phyloP scores from a whole-genome alignment of 495 filamentous ascomycete genomes.

The Aspergillus cavernicola region DNA sequence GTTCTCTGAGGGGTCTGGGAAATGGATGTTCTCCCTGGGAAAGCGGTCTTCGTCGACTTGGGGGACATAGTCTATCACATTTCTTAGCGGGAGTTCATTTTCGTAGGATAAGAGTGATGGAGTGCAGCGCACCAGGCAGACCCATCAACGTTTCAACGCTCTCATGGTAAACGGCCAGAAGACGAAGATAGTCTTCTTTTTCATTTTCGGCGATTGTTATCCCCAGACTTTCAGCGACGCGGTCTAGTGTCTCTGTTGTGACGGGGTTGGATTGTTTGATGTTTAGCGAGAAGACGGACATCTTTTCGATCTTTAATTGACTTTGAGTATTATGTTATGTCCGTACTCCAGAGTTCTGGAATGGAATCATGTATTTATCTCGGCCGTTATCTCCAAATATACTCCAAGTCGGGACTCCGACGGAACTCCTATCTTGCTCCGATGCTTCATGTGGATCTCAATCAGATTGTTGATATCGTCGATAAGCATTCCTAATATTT shows the following conservation, averaged over 20 bases:
- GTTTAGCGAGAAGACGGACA: not conserved
- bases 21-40: not conserved
- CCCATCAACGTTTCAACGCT: not conserved
- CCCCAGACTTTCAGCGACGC: not conserved
- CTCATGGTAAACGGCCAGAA: not conserved
- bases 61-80: constrained; percentile 1
- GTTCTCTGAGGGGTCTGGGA: not conserved
- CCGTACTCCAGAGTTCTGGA: too few relatives aligned
- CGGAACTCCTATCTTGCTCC: not conserved
- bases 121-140: not conserved
- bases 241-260: not conserved
- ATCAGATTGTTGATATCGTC: too few relatives aligned
- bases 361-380: not conserved
- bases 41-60: not conserved
- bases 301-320: not conserved
- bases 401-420: not conserved
- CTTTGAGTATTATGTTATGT: too few relatives aligned
- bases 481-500: not conserved
- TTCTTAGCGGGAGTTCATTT: not conserved
- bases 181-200: not conserved
- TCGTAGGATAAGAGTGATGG: not conserved
- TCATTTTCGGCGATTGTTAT: not conserved
- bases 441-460: not conserved
- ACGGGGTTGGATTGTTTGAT: not conserved
- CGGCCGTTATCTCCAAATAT: not conserved